These are phyloP conservation scores for Fusarium pininemorale DNA, from an alignment of 2,329 filamentous ascomycete genomes.

Conservation along the genomic window DNA sequence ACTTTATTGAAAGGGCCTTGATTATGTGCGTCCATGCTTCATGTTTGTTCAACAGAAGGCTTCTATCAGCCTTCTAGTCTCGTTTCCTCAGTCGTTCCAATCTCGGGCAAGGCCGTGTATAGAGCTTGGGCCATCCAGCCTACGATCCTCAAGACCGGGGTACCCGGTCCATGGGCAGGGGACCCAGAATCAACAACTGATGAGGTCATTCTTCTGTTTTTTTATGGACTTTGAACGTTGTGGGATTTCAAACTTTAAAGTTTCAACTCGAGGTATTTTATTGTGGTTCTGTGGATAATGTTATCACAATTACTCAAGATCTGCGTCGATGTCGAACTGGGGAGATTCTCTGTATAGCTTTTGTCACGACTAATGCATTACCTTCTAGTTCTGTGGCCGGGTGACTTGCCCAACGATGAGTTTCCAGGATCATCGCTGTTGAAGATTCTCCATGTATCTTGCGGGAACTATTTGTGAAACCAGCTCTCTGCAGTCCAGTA, in stretches of 20 bases:
- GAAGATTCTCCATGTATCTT: neutral
- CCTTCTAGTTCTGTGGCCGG: neutral
- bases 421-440: neutral
- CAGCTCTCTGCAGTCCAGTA: neutral
- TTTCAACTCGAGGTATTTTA: neutral
- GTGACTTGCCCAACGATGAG: neutral
- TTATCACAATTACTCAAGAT: neutral
- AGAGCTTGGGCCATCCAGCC: constrained; percentile 4
- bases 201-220: constrained; percentile 38
- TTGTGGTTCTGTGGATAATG: neutral
- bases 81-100: constrained; percentile 10
- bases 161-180: constrained; percentile 13
- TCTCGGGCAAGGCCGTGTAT: constrained; percentile 39
- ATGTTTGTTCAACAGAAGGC: constrained; percentile 20
- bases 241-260: constrained; percentile 2
- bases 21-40: constrained; percentile 9
- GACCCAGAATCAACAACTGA: constrained; percentile 6
- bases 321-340: neutral
- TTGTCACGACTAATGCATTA: neutral
- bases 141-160: constrained; percentile 24
- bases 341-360: neutral
- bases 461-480: neutral
- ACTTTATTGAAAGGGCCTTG: constrained; percentile 6
- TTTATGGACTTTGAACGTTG: neutral
- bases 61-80: constrained; percentile 22